phyloP scores from a whole-genome alignment of 2,329 filamentous ascomycete species.

The Phaeosphaeriaceae sp. region DNA sequence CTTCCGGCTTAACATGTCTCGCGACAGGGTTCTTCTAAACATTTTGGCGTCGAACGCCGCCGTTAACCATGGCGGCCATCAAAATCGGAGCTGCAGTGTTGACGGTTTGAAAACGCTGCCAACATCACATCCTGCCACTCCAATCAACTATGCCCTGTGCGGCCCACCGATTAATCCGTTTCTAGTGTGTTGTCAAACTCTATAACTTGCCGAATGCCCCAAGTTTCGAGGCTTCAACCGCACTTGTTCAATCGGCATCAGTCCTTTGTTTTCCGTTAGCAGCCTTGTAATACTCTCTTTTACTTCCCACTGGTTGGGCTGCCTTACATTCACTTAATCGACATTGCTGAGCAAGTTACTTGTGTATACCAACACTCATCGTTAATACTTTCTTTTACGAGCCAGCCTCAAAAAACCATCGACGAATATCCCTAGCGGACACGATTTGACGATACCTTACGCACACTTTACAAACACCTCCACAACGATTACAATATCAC shows the following conservation, averaged over 20 bases:
- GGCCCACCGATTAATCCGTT: conserved; percentile 35
- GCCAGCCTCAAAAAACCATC: conserved; percentile 55
- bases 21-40: conserved; percentile 48
- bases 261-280: conserved; percentile 48
- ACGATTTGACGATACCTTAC: conserved; percentile 29
- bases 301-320: conserved; percentile 62
- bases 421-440: conserved; percentile 45
- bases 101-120: conserved; percentile 52
- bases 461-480: conserved; percentile 7
- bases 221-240: conserved; percentile 47
- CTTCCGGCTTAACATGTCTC: conserved; percentile 47
- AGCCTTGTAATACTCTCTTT: conserved; percentile 56
- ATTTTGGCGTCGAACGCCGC: conserved; percentile 40
- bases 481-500: conserved; percentile 37
- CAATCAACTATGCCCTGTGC: conserved; percentile 44
- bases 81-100: conserved; percentile 44
- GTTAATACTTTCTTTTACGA: conserved; percentile 48
- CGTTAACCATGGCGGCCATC: conserved; percentile 44
- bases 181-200: conserved; percentile 38
- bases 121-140: conserved; percentile 49
- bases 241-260: conserved; percentile 47
- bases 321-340: conserved; percentile 58
- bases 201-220: conserved; percentile 47
- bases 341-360: conserved; percentile 52
- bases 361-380: conserved; percentile 36